Evolutionary conservation across 139 green algal species (phyloP).

Genomic region (Asterochloris sp.): DNA sequence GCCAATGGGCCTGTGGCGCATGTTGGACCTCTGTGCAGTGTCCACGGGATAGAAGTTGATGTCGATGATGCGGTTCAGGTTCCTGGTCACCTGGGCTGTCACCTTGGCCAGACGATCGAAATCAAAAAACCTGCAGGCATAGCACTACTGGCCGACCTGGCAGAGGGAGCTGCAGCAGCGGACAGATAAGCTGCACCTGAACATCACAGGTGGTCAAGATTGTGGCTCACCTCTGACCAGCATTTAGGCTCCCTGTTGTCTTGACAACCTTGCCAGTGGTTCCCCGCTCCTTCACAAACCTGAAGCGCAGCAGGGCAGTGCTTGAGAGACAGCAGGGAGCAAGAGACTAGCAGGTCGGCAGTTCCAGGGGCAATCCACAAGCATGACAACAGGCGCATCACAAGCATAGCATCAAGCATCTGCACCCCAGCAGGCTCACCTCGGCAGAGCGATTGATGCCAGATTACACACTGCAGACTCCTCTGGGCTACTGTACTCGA

Average conservation of each 20-base stretch:
- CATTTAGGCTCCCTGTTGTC: slow-evolving; percentile 11
- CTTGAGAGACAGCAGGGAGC: neutral
- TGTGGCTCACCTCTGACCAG: neutral
- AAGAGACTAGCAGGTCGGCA: neutral
- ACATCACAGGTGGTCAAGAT: neutral
- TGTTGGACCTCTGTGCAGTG: slow-evolving; percentile 83
- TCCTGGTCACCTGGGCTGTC: slow-evolving; percentile 69
- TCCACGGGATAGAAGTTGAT: slow-evolving; percentile 98
- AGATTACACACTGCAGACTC: slow-evolving; percentile 99
- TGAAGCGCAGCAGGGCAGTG: neutral
- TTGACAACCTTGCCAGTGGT: slow-evolving; percentile 34
- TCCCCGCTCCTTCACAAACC: slow-evolving; percentile 40
- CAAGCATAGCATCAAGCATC: neutral
- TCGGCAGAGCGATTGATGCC: slow-evolving; percentile 93
- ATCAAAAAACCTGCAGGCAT: slow-evolving; percentile 71
- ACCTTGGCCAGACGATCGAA: slow-evolving; percentile 78
- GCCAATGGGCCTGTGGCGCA: slow-evolving; percentile 95
- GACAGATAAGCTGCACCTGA: neutral
- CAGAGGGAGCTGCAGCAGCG: too few species aligned
- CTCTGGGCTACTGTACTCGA: slow-evolving; percentile 93
- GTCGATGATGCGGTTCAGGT: slow-evolving; percentile 99
- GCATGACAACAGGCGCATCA: neutral
- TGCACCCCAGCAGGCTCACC: slow-evolving; percentile 27
- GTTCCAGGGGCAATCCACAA: neutral
- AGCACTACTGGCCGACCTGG: too few species aligned